Conservation (phyloP, 495 filamentous ascomycete species). For the Aspergillus egyptiacus region DNA sequence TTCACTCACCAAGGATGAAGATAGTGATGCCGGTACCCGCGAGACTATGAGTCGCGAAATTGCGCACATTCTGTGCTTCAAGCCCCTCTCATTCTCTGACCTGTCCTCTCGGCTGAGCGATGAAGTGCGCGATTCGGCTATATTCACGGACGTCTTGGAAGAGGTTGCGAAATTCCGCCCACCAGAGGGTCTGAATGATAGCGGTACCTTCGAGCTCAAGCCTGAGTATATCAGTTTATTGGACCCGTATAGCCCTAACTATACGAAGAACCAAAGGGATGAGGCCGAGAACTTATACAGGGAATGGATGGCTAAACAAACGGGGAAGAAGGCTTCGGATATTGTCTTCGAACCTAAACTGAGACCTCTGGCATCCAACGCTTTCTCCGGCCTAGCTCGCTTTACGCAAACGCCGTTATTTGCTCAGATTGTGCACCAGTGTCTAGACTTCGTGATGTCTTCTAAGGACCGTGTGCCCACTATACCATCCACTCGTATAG, state of each 20-base stretch:
- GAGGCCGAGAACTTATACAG: conserved; percentile 87
- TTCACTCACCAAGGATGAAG: conserved; percentile 64
- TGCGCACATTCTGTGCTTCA: conserved; percentile 91
- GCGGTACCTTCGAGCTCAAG: conserved; percentile 90
- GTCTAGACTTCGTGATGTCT: conserved; percentile 67
- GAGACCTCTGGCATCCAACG: conserved; percentile 66
- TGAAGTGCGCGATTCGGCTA: conserved; percentile 58
- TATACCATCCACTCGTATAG: conserved; percentile 74
- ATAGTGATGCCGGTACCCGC: conserved; percentile 57
- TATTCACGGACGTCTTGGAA: conserved; percentile 79
- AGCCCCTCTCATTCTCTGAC: conserved; percentile 89
- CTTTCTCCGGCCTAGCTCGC: conserved; percentile 64
- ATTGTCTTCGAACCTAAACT: conserved; percentile 92
- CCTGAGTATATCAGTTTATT: conserved; percentile 74
- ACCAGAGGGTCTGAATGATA: conserved; percentile 86
- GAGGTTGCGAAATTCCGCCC: conserved; percentile 84
- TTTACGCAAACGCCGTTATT: conserved; percentile 84
- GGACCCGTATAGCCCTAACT: conserved; percentile 92
- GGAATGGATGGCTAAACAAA: conserved; percentile 80
- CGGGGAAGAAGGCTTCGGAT: conserved; percentile 70
- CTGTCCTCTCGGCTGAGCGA: conserved; percentile 64
- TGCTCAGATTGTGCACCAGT: conserved; percentile 84
- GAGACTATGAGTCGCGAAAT: conserved; percentile 81
- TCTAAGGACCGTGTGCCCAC: conserved; percentile 58
- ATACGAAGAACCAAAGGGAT: conserved; percentile 93